Conservation (phyloP, 2,329 filamentous ascomycete species). For the Claviceps purpurea region DNA sequence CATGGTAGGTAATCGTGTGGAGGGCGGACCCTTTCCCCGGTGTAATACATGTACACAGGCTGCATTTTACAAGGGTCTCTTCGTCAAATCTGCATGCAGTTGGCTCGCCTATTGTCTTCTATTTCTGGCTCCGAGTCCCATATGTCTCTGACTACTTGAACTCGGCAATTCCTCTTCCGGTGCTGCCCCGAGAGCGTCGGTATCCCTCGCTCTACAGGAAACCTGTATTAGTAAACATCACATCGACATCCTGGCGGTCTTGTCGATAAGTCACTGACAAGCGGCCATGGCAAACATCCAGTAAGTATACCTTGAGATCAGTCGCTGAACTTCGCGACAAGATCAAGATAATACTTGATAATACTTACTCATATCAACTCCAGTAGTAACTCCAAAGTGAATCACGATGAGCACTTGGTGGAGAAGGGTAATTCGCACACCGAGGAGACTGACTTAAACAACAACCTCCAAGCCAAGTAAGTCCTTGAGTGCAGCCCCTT, state of each 20-base stretch:
- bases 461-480: conserved; percentile 31
- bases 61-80: neutral
- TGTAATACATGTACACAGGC: neutral
- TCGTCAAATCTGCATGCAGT: conserved; percentile 4
- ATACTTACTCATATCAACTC: neutral
- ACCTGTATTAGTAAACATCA: neutral
- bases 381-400: conserved; percentile 9
- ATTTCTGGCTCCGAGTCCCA: conserved; percentile 3
- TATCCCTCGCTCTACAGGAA: no score
- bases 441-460: conserved; percentile 23
- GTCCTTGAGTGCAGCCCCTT: conserved; percentile 5
- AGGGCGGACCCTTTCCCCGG: neutral
- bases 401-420: conserved; percentile 11
- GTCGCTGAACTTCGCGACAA: neutral
- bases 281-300: conserved; percentile 11
- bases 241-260: neutral
- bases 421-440: conserved; percentile 14
- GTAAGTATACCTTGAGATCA: conserved; percentile 6
- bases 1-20: neutral
- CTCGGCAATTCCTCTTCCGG: conserved; percentile 1
- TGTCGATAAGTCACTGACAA: neutral
- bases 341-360: neutral
- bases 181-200: conserved; percentile 1
- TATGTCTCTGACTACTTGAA: conserved; percentile 6
- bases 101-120: conserved; percentile 8